Conservation (phyloP, 257 asterid species). For the Solanum tacnaense region DNA sequence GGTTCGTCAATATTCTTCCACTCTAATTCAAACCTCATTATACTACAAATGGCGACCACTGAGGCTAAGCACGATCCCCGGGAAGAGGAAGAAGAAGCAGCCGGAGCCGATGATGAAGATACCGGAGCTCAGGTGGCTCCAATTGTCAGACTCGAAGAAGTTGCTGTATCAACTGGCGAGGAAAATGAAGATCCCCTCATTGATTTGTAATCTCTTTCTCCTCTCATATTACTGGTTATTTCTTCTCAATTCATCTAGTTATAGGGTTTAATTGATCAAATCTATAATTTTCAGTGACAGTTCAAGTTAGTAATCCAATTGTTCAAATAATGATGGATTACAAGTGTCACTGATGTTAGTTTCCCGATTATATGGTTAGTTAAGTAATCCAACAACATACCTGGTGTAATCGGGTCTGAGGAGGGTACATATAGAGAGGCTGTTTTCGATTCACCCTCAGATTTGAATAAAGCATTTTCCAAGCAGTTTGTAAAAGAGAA, state of each 20-base stretch:
- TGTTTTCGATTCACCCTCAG: neutral
- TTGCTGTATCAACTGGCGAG: constrained; percentile 47
- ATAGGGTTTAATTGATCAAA: constrained; percentile 5
- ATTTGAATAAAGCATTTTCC: neutral
- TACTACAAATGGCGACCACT: constrained; percentile 25
- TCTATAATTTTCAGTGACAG: neutral
- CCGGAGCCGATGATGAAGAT: constrained; percentile 44
- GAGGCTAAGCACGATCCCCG: constrained; percentile 26
- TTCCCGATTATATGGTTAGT: neutral
- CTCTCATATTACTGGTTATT: neutral
- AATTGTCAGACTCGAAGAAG: constrained; percentile 40
- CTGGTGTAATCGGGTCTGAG: neutral
- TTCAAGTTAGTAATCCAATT: neutral
- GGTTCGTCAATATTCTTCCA: neutral
- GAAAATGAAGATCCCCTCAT: constrained; percentile 38
- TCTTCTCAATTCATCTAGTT: neutral
- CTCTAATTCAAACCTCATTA: neutral
- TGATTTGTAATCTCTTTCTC: constrained; percentile 21
- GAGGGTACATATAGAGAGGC: neutral
- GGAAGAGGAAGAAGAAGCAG: constrained; percentile 22
- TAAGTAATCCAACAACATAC: no score
- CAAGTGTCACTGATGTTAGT: neutral
- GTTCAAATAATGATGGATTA: neutral
- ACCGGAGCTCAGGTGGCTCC: constrained; percentile 65
- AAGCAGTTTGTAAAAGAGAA: no score